Evolutionary conservation across 2,329 filamentous ascomycete species (phyloP).

Genomic region (Colletotrichum simmondsii): DNA sequence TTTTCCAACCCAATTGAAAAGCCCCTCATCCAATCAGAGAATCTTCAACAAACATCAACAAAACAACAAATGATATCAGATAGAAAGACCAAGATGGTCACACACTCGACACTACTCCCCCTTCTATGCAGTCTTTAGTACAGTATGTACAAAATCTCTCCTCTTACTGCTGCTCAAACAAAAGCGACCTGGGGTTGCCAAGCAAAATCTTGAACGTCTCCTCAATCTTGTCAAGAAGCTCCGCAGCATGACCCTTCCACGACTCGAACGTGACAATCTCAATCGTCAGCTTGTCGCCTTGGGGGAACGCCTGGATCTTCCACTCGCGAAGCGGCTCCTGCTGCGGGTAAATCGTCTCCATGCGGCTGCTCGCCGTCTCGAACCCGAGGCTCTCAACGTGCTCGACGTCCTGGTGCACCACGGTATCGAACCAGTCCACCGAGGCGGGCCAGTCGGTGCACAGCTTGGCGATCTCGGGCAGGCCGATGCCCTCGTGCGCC

Average conservation of each 20-base stretch:
- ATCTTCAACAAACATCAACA: background rate
- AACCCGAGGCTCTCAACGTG: constrained; percentile 67
- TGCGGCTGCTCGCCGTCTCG: constrained; percentile 46
- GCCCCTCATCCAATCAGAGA: background rate
- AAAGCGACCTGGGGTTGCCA: constrained; percentile 42
- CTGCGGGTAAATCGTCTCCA: constrained; percentile 70
- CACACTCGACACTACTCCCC: background rate
- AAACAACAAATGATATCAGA: background rate
- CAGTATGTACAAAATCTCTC: background rate
- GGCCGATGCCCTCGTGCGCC: constrained; percentile 64
- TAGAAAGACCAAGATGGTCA: background rate
- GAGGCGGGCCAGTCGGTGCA: constrained; percentile 58
- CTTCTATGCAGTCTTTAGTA: background rate
- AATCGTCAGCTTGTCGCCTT: constrained; percentile 61
- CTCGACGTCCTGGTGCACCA: constrained; percentile 69
- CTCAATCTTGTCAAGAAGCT: constrained; percentile 62
- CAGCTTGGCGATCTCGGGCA: constrained; percentile 61
- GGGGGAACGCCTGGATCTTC: constrained; percentile 71
- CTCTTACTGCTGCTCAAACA: constrained; percentile 39
- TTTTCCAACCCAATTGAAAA: background rate
- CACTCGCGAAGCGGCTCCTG: constrained; percentile 66
- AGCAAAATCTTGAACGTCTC: constrained; percentile 53
- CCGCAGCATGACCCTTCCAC: constrained; percentile 62
- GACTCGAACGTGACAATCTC: constrained; percentile 70
- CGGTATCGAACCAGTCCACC: constrained; percentile 61